Evolutionary conservation across 2,329 filamentous ascomycete genomes (phyloP), one percentile per base, ranked within the genome.

Genomic region (Pseudopyricularia cyperi): DNA sequence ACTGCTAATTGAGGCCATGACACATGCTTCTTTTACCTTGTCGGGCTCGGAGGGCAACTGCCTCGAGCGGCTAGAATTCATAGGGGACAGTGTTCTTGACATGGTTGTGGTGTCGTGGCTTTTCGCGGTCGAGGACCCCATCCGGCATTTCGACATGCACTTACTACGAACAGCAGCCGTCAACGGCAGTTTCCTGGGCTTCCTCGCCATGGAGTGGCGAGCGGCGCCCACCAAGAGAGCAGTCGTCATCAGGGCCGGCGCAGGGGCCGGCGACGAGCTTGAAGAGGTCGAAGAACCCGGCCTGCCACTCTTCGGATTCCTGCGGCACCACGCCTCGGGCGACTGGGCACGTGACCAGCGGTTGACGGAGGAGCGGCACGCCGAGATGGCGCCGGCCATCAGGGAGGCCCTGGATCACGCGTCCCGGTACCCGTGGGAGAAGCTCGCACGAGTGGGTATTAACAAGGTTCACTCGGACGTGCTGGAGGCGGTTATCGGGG

Each of bases 21-120:
- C 89, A 0, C 90, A 96, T 61, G 71, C 80, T 0, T 90, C 87
- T 0, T 72, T 63, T 58, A 65, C 62, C 44, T 53, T 63, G 5
- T 74, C 72, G 50, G 71, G 70, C 30, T n/a, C 35, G 11, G 22
- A n/a, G 22, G 30, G 22, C 17, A 71, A 71, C 2, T 72, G 67
- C 22, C 74, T 80, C 12, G 86, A 96, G 57, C 79, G 89, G 0
- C 75, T 96, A 1, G 91, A 96, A 61, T 95, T 93, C 60, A 70
- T 96, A 0, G 91, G 91, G 1, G 91, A 97, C 59, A 79, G 89
- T 0, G 72, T 96, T 2, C 77, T 97, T 0, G 91, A 97, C 65
- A 77, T 82, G 58, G 71, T 95, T 52, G 71, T 96, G 48, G 80
- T 87, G 7, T 71, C 68, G 0, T 72, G 68, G n/a, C 67, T 91